Evolutionary conservation across 148 eudicot genomes (phyloP), one percentile per base, ranked within the genome.

Genomic region (Simmondsia chinensis): DNA sequence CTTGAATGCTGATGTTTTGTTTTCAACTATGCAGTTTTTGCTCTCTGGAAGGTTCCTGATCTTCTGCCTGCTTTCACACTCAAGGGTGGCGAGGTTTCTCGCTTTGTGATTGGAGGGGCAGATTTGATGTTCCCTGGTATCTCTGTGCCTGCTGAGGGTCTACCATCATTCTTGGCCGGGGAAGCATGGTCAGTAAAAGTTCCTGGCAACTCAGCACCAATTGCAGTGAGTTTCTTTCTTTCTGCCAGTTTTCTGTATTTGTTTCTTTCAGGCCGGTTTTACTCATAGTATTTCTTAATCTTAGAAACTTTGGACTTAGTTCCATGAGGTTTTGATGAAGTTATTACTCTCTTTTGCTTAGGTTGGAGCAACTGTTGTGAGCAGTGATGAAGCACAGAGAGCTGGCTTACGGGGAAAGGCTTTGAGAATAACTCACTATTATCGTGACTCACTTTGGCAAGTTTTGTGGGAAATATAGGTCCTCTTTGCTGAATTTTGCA

Each of bases 111-210:
- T 63, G 84, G 93, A 24, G 97, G 97, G 50, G 97, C 97, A 30
- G 97, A 89, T 63, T 72, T 89, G 59, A 89, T 89, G 97, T 89
- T 85, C 54, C 97, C 97, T 26, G 95, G 97, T 39, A 82, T 89
- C 55, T 61, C 29, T 15, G 56, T 89, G 38, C 82, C 85, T 14
- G 38, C 64, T 10, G 95, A 82, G 25, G 95, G 95, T 50, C 70
- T 79, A 32, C 88, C 94, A 15, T 59, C 85, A 20, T 82, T 85
- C 65, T 50, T 62, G 46, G 76, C 79, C 46, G 97, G 97, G 27
- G 81, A 91, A 58, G 70, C 77, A 39, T 85, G 97, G 97, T 76
- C 95, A 3, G 95, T 82, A 38, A 85, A 70, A 57, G 94, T 81
- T 60, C 96, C 96, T 46, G 96, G 94, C 13, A 87, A 87, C 68